These are phyloP conservation scores for Penicillium brasilianum DNA, from an alignment of 2,329 filamentous ascomycete species.

Conservation along the genomic window DNA sequence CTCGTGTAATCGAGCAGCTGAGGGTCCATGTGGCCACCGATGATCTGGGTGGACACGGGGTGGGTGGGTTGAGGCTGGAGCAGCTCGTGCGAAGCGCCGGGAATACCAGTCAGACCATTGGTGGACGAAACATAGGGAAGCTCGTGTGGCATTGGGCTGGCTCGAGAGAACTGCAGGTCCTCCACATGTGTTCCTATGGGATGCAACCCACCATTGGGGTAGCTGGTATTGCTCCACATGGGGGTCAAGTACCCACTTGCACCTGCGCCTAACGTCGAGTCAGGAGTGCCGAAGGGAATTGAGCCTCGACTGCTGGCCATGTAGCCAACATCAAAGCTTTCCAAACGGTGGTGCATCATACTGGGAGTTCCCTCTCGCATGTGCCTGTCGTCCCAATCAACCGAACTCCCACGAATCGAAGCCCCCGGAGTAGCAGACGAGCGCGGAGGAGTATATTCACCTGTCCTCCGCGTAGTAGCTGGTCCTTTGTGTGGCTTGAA, in stretches of 20 bases:
- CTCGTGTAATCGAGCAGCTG: slow-evolving; percentile 44
- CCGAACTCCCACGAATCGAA: slow-evolving; percentile 27
- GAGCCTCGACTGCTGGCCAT: slow-evolving; percentile 39
- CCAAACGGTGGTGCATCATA: slow-evolving; percentile 27
- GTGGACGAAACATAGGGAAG: slow-evolving; percentile 40
- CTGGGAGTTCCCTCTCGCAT: slow-evolving; percentile 8
- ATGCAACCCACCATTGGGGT: slow-evolving; percentile 49
- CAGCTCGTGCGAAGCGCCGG: slow-evolving; percentile 50
- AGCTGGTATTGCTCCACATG: slow-evolving; percentile 58
- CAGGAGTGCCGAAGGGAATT: slow-evolving; percentile 41
- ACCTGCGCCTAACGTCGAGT: slow-evolving; percentile 27
- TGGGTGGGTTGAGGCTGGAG: slow-evolving; percentile 41
- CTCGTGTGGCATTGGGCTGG: slow-evolving; percentile 38
- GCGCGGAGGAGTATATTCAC: slow-evolving; percentile 29
- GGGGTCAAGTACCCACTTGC: slow-evolving; percentile 47
- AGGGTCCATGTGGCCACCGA: slow-evolving; percentile 47
- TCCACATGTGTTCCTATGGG: slow-evolving; percentile 43
- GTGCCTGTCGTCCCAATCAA: slow-evolving; percentile 43
- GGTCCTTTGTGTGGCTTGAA: slow-evolving; percentile 81
- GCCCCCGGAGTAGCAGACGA: slow-evolving; percentile 3
- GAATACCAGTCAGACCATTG: slow-evolving; percentile 49
- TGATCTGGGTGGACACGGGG: slow-evolving; percentile 31
- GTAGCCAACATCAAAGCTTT: slow-evolving; percentile 37
- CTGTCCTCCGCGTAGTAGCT: slow-evolving; percentile 35
- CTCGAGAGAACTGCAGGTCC: slow-evolving; percentile 49